These are phyloP conservation scores for Dictyostelium capitatum DNA, from an alignment of 78 protist genomes.

Conservation along the genomic window DNA sequence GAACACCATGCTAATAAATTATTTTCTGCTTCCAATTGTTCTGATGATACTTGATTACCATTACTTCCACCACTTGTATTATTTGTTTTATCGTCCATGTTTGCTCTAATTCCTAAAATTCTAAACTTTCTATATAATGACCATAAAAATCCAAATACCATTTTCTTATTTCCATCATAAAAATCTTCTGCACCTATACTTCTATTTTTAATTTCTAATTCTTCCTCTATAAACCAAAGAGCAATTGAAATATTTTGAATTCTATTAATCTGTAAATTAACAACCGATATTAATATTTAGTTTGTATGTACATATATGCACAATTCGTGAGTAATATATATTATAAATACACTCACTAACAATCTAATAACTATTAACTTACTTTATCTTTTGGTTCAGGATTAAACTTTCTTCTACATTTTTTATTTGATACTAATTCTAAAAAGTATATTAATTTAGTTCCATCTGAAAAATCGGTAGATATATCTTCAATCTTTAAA, in stretches of 20 bases:
- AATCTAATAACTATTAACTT: too few species aligned
- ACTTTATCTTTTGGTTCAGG: conserved; percentile 76
- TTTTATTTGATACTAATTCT: conserved; percentile 47
- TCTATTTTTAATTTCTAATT: conserved; percentile 51
- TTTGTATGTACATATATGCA: too few species aligned
- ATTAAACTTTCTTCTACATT: conserved; percentile 55
- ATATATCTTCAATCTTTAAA: conserved; percentile 45
- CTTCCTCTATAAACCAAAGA: conserved; percentile 70
- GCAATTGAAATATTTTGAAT: conserved; percentile 80
- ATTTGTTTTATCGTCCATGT: not conserved
- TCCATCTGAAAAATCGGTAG: conserved; percentile 67
- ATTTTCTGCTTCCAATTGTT: conserved; percentile 71
- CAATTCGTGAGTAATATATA: too few species aligned
- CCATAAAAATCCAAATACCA: conserved; percentile 86
- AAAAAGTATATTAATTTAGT: conserved; percentile 65
- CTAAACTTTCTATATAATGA: conserved; percentile 79
- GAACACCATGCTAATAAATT: conserved; percentile 68
- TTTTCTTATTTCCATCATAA: conserved; percentile 78
- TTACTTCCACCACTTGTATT: not conserved
- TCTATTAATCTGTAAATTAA: conserved; percentile 17
- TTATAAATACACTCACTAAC: too few species aligned
- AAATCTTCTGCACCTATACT: conserved; percentile 83
- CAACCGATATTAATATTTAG: too few species aligned
- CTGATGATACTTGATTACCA: not conserved
- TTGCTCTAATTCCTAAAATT: conserved; percentile 66